Evolutionary conservation across 1,284 basidiomycete genomes (phyloP).

Genomic region (Sanghuangporus sanghuang): DNA sequence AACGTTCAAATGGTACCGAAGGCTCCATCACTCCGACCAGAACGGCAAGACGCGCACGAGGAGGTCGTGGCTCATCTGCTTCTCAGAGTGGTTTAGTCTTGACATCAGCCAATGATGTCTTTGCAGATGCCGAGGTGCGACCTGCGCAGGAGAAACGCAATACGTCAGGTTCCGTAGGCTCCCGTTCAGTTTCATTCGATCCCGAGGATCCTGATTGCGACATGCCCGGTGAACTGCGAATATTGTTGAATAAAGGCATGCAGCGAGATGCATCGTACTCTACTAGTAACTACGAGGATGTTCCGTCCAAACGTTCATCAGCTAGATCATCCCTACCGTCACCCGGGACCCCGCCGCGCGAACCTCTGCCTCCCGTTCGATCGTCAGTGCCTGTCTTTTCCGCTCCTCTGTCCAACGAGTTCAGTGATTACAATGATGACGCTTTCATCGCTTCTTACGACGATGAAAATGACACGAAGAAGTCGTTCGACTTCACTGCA

Average conservation of each 20-base stretch:
- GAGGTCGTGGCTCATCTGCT: conserved; percentile 34
- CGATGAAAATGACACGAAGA: conserved; percentile 63
- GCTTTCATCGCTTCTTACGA: conserved; percentile 27
- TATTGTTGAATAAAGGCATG: conserved; percentile 48
- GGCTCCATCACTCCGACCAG: conserved; percentile 30
- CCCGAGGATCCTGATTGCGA: conserved; percentile 65
- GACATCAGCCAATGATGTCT: conserved; percentile 22
- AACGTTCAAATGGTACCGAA: conserved; percentile 30
- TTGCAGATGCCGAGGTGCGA: conserved; percentile 46
- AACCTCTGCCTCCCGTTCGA: conserved; percentile 33
- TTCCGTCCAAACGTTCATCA: conserved; percentile 7
- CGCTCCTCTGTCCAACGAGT: conserved; percentile 39
- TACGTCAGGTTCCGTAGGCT: conserved; percentile 53
- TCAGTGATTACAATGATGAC: conserved; percentile 43
- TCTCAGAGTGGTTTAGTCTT: conserved; percentile 22
- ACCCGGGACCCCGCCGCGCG: conserved; percentile 37
- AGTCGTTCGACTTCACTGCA: conserved; percentile 82
- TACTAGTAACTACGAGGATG: conserved; percentile 11
- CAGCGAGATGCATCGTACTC: conserved; percentile 35
- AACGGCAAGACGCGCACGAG: conserved; percentile 31
- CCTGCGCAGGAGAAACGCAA: conserved; percentile 56
- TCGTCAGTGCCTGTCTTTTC: conserved; percentile 36
- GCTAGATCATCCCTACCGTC: conserved; percentile 24
- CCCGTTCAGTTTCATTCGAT: conserved; percentile 38
- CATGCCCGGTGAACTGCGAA: conserved; percentile 68